Base-by-base conservation (phyloP, 495 filamentous ascomycete genomes). In the Letharia lupina region DNA sequence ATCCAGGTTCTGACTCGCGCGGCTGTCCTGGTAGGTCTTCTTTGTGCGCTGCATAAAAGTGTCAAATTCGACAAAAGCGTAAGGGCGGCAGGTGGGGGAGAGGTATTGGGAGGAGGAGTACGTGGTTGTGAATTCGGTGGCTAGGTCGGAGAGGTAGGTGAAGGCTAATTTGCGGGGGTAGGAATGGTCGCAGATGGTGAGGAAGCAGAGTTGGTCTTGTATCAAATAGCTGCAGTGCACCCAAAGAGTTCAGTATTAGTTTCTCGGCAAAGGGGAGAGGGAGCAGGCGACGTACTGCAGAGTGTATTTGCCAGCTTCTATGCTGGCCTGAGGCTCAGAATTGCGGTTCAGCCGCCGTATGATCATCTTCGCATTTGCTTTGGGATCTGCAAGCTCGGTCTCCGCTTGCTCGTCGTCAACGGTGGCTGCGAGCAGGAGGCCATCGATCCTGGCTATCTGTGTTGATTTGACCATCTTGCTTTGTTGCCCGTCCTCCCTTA, bases 111-210 rank as follows among this genome's bases (percentile, higher is more conserved):
- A 73, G 35, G 82, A 65, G 42, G 84, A 80, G 81, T 99, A 94
- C 54, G 88, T 91, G 63, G 87, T 94, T 68, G 86, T 85, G 83
- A 99, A 99, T 79, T 99, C 94, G 71, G 85, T 83, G 58, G 87
- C 83, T 61, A 98, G 84, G 80, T 99, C 94, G 61, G 88, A 87
- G 45, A 99, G 92, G 84, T 98, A 99, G 61, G 95, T 98, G 79
- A 98, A 97, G 70, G 94, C 94, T 40, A 99, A 89, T 76, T 99
- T 98, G 73, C 95, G 93, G 50, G 94, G 95, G 80, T 97, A 99
- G 39, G 91, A 90, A 56, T 85, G 83, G 75, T 97, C 93, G 81
- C 89, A 90, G 73, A 99, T 93, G 78, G 89, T 91, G 66, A 97
- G 81, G 81, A 93, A 99, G 80, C 90, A 87, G 71, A 98, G 79